phyloP scores from a whole-genome alignment of 805 yeast species.

The Phaffomyces antillensis region DNA sequence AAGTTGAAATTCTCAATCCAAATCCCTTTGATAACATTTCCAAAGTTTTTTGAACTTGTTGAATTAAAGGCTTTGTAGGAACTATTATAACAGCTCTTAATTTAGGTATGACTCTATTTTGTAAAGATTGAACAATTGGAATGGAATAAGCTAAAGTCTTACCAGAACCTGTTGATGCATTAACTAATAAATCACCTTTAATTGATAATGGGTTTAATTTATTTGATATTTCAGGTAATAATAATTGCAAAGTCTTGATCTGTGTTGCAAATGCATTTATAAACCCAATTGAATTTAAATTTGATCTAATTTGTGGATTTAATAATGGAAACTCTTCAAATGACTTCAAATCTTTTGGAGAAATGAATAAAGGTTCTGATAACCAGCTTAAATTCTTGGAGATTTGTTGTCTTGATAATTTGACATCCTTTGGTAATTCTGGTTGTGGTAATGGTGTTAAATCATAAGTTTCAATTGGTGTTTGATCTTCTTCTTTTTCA shows the following conservation, averaged over 20 bases:
- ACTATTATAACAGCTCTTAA: constrained; percentile 72
- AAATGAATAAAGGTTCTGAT: constrained; percentile 51
- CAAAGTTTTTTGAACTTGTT: constrained; percentile 70
- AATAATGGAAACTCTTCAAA: constrained; percentile 44
- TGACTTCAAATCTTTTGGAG: constrained; percentile 38
- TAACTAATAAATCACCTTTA: constrained; percentile 74
- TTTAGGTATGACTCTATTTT: constrained; percentile 58
- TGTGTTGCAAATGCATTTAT: constrained; percentile 72
- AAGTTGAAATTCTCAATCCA: constrained; percentile 51
- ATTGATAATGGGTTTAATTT: constrained; percentile 17
- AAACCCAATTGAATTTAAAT: constrained; percentile 41
- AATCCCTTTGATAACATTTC: constrained; percentile 58
- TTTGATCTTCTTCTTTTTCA: constrained; percentile 13
- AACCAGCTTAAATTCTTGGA: constrained; percentile 55
- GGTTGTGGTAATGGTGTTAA: constrained; percentile 86
- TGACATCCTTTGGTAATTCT: constrained; percentile 47
- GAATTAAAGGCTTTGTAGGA: constrained; percentile 84
- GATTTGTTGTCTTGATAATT: constrained; percentile 28
- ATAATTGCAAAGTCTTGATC: constrained; percentile 51
- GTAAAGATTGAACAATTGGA: constrained; percentile 70
- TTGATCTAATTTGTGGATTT: constrained; percentile 35
- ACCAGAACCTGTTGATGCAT: constrained; percentile 95
- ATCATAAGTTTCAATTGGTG: constrained; percentile 28
- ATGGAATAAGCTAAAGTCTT: constrained; percentile 84
- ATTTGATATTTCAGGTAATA: constrained; percentile 36